Evolutionary conservation across 176 grass and related monocot genomes (phyloP).

Genomic region (Cymbopogon citratus): DNA sequence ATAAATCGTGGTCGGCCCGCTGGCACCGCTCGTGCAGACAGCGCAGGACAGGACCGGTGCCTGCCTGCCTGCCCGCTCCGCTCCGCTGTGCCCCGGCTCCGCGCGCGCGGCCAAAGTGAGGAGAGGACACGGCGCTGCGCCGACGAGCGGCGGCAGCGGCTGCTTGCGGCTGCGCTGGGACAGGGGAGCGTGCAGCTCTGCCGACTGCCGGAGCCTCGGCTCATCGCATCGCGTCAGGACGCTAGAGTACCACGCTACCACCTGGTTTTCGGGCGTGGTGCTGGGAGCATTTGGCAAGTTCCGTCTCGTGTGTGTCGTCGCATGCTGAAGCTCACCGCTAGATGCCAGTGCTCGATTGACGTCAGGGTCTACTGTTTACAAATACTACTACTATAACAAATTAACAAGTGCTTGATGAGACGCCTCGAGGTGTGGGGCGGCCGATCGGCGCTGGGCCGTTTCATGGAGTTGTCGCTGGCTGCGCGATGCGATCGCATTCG

Average conservation of each 20-base stretch:
- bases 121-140: background rate
- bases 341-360: background rate
- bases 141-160: background rate
- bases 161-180: background rate
- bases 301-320: background rate
- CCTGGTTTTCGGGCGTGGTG: background rate
- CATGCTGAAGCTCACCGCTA: background rate
- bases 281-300: background rate
- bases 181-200: background rate
- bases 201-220: background rate
- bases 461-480: constrained; percentile 2
- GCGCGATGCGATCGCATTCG: background rate
- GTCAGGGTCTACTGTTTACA: background rate
- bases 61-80: background rate
- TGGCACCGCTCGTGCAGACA: constrained; percentile 1
- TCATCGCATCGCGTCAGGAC: background rate
- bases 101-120: background rate
- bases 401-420: background rate
- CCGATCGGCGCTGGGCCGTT: constrained; percentile 15
- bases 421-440: background rate
- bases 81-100: background rate
- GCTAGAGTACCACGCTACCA: background rate
- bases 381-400: too few species aligned
- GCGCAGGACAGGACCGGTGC: background rate
- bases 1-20: constrained; percentile 29